Evolutionary conservation across 805 yeast genomes (phyloP).

Genomic region (Komagataella pastoris): DNA sequence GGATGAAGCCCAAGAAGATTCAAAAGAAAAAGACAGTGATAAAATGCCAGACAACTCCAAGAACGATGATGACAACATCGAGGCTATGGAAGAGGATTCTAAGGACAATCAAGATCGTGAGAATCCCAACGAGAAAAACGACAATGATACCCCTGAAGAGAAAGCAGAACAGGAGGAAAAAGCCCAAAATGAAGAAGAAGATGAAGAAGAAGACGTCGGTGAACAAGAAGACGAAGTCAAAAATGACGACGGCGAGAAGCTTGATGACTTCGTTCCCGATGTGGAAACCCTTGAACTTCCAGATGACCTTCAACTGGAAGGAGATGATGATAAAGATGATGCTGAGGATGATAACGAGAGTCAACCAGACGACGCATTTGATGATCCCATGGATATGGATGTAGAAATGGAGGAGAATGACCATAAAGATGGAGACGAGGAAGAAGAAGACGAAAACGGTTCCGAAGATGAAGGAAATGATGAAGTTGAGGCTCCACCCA

Average conservation of each 20-base stretch:
- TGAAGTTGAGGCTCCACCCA: constrained; percentile 8
- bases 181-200: constrained; percentile 39
- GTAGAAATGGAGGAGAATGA: constrained; percentile 9
- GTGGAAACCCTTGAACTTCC: constrained; percentile 82
- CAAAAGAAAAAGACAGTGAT: constrained; percentile 76
- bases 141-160: constrained; percentile 21
- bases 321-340: constrained; percentile 56
- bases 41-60: constrained; percentile 42
- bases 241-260: constrained; percentile 52
- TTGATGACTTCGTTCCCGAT: constrained; percentile 70
- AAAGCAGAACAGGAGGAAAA: constrained; percentile 29
- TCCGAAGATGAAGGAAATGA: constrained; percentile 16
- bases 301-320: constrained; percentile 86
- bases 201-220: constrained; percentile 58
- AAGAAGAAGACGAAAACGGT: constrained; percentile 5
- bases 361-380: constrained; percentile 5
- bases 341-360: constrained; percentile 29
- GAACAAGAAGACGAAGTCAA: constrained; percentile 72
- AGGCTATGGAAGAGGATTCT: constrained; percentile 17
- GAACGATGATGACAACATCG: constrained; percentile 15
- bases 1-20: constrained; percentile 67
- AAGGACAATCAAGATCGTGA: constrained; percentile 17
- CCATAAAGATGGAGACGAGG: constrained; percentile 5
- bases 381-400: constrained; percentile 6
- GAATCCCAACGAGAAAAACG: constrained; percentile 21